Conservation (phyloP, 1,284 basidiomycete genomes). For the Lignosus rhinocerotis region DNA sequence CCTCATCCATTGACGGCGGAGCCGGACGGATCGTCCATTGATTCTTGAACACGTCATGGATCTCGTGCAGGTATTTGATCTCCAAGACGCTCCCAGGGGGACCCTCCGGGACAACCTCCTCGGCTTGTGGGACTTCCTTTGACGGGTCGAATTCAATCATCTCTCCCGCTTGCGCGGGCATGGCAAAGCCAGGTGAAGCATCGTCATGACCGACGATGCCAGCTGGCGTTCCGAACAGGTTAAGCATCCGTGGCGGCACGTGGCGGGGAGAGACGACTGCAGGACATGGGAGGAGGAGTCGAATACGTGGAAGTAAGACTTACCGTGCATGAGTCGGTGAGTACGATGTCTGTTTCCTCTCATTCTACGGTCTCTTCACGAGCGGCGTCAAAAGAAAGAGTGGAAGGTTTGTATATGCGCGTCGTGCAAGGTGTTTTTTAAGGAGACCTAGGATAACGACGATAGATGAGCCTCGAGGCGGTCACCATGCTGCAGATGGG, state of each 20-base stretch:
- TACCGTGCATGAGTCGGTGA: conserved; percentile 5
- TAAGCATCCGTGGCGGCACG: conserved; percentile 7
- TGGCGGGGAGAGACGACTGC: conserved; percentile 1
- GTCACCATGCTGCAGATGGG: conserved; percentile 10
- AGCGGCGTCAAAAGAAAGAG: not conserved
- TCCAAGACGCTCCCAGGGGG: conserved; percentile 30
- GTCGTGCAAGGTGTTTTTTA: not conserved
- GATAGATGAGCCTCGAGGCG: conserved; percentile 19
- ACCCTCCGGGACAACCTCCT: conserved; percentile 27
- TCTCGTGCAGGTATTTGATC: conserved; percentile 31
- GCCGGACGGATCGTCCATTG: conserved; percentile 30
- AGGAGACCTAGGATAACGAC: conserved; percentile 2
- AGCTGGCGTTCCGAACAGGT: conserved; percentile 11
- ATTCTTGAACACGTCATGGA: conserved; percentile 29
- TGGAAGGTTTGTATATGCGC: not conserved
- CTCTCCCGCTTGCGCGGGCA: conserved; percentile 24
- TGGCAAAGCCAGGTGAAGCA: conserved; percentile 15
- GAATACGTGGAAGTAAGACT: not conserved
- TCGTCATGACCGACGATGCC: conserved; percentile 3
- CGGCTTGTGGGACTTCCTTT: conserved; percentile 1
- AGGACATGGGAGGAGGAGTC: not conserved
- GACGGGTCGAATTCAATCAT: conserved; percentile 22
- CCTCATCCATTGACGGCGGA: conserved; percentile 18
- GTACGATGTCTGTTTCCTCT: conserved; percentile 3
- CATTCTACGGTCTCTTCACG: not conserved